Conservation (phyloP, 2,329 filamentous ascomycete species). For the Sporothrix pseudoabietina region DNA sequence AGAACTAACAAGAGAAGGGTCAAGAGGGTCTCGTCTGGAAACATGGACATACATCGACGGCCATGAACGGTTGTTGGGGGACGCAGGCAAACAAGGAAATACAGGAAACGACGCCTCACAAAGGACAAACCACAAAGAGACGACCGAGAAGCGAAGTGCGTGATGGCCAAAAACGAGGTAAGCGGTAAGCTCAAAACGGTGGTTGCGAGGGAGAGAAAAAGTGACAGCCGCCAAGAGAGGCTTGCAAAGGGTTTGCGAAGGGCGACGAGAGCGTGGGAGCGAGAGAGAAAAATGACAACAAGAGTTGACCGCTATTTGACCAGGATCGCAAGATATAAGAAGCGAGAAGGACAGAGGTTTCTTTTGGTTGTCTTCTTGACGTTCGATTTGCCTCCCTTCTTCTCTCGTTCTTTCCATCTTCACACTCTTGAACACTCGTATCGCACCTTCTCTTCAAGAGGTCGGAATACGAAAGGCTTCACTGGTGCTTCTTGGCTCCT, state of each 20-base stretch:
- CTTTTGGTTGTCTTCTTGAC: neutral
- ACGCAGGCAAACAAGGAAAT: neutral
- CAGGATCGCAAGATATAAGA: conserved; percentile 11
- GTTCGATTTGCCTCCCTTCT: neutral
- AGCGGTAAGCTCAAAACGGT: neutral
- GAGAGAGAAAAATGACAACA: neutral
- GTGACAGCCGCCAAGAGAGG: neutral
- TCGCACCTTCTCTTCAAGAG: neutral
- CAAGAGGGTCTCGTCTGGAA: neutral
- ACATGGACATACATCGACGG: neutral
- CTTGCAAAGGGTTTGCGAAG: neutral
- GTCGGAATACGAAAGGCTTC: neutral
- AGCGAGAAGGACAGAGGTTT: neutral
- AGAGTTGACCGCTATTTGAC: conserved; percentile 14
- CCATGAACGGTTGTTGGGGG: neutral
- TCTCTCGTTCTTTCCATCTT: neutral
- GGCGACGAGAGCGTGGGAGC: neutral
- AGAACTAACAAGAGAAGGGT: neutral
- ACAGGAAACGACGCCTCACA: neutral
- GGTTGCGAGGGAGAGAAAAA: neutral
- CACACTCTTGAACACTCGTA: neutral
- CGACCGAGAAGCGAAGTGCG: neutral
- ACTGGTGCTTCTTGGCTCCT: neutral
- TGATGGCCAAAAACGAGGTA: neutral
- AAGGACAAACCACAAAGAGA: neutral